Evolutionary conservation across 306 rosid species (phyloP), one percentile per base, ranked within the genome.

Genomic region (Quercus dentata): DNA sequence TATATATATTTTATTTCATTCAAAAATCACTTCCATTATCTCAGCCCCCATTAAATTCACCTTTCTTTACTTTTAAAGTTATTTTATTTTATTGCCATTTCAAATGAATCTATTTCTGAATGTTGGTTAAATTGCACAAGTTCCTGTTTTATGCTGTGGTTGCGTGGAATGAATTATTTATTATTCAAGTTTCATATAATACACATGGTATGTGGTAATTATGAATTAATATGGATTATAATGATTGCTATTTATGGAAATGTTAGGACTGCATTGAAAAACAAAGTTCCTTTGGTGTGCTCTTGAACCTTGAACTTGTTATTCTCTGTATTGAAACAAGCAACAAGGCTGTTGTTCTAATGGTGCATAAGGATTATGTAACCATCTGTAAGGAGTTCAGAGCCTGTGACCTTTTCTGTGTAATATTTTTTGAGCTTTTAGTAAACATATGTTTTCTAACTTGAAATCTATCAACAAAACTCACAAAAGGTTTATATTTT

Each of bases 211-310:
- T 31, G 58, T 71, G 18, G 30, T 69, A 73, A 67, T 58, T 76
- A 18, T 72, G 58, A 75, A 74, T 83, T 58, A n/a, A 11, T 73
- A 61, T 71, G 81, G 76, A 76, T 54, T 76, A 41, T 69, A 76
- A 72, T 67, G 41, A 55, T 67, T 84, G 67, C 73, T 76, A 78
- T 73, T 46, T 88, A 41, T 79, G 81, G 83, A 96, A 98, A 93
- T 83, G 78, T 96, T 74, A 93, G 54, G 93, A 90, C 86, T 4
- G 88, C 98, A 70, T 85, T 90, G 64, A 93, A 96, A 90, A 91
- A 96, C 77, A 96, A 96, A 89, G 99, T 96, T 74, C 99, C 98
- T 56, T 98, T 96, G 70, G 99, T 96, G 75, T 94, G 99, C 67
- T 96, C 99, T 6, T 76, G 79, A 74, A 87, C 98, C 46, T 81